Conservation (phyloP, 441 rosid genomes). For the Iberis amara region DNA sequence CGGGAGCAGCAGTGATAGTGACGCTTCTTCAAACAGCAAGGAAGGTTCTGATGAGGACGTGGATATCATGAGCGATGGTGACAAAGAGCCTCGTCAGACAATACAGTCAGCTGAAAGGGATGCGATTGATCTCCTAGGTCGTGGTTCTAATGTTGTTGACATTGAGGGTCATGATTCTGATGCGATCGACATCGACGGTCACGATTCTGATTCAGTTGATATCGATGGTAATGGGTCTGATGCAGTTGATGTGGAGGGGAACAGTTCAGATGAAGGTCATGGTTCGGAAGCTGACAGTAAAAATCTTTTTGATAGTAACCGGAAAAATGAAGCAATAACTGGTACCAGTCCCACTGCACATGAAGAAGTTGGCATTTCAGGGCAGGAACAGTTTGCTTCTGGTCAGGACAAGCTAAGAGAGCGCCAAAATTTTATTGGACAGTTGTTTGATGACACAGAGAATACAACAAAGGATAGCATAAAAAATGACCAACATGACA, state of each 20-base stretch:
- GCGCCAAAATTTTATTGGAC: conserved; percentile 66
- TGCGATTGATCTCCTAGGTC: conserved; percentile 48
- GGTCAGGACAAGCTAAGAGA: conserved; percentile 45
- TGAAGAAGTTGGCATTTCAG: conserved; percentile 38
- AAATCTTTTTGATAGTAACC: conserved; percentile 2
- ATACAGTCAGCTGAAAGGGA: conserved; percentile 38
- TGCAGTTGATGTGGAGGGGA: conserved; percentile 52
- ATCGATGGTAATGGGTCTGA: conserved; percentile 42
- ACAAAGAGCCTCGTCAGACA: conserved; percentile 49
- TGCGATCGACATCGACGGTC: conserved; percentile 49
- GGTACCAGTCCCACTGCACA: conserved; percentile 30
- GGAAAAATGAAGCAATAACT: conserved; percentile 32
- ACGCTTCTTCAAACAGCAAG: conserved; percentile 80
- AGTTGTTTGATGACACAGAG: conserved; percentile 73
- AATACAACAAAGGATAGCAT: conserved; percentile 37
- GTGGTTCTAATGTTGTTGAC: conserved; percentile 48
- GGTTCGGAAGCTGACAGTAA: conserved; percentile 37
- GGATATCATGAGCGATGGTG: conserved; percentile 92
- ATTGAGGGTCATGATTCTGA: conserved; percentile 48
- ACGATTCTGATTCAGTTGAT: conserved; percentile 42
- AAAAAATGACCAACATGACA: conserved; percentile 49
- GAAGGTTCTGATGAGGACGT: conserved; percentile 93
- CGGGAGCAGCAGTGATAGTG: conserved; percentile 90
- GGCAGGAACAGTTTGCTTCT: conserved; percentile 32
- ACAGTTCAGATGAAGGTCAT: conserved; percentile 50